Percentiles rank a stretch among this genome's conserved stretches.
Conservation (phyloP, 2,329 filamentous ascomycete species). For the Penicillium polonicum region DNA sequence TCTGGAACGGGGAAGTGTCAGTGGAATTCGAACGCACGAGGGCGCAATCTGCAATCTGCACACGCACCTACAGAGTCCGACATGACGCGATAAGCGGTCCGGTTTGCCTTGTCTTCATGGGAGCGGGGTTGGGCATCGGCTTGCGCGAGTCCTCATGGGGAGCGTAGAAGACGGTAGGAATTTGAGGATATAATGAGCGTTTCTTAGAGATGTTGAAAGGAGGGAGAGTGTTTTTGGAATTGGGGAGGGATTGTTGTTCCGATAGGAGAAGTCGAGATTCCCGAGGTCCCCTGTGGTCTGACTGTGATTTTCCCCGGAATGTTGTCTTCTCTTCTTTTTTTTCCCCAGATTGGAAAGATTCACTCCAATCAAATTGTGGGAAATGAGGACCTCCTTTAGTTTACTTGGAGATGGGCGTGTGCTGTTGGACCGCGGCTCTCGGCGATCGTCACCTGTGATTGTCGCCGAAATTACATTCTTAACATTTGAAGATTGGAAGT, state of each 20-base stretch:
- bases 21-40: background rate
- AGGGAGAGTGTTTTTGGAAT: background rate
- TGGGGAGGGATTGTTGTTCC: background rate
- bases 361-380: background rate
- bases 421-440: constrained; percentile 37
- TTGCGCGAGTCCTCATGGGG: constrained; percentile 31
- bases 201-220: background rate
- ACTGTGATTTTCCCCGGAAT: constrained; percentile 5
- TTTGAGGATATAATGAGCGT: background rate
- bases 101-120: constrained; percentile 33
- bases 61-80: constrained; percentile 49
- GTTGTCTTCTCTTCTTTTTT: background rate
- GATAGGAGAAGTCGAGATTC: background rate
- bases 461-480: background rate
- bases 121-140: constrained; percentile 33
- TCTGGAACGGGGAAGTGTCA: constrained; percentile 55
- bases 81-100: constrained; percentile 35
- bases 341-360: background rate
- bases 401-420: constrained; percentile 14
- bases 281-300: constrained; percentile 2
- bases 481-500: background rate
- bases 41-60: background rate
- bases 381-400: background rate
- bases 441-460: constrained; percentile 34
- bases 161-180: constrained; percentile 3